Base-by-base conservation (phyloP, 164 flowering plant genomes). In the Umbellularia californica region DNA sequence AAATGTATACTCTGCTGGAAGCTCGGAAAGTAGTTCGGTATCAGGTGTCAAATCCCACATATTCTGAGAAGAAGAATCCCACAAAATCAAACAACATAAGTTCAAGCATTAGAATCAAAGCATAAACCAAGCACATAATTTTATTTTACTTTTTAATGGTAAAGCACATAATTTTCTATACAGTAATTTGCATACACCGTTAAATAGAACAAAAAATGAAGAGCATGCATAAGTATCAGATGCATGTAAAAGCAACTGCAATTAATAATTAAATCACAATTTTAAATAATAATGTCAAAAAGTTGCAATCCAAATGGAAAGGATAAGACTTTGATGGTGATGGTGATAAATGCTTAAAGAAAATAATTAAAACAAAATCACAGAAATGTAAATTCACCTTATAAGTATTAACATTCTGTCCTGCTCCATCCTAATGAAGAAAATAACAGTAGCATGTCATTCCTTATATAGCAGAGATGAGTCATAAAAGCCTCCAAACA, bases 1-100 rank as follows among this genome's bases (percentile, higher is more conserved):
- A 84, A 82, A 90, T 15, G 89, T 76, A 75, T 90, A 89, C 25
- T 87, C 90, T 58, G 87, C 86, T 0, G 97, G 93, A 14, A 88
- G 85, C 81, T 89, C 93, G 47, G 12, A 78, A 47, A 92, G 52
- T 77, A 90, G 71, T 2, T 88, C 88, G 10, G 89, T 83, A 73
- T 85, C 88, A 7, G 93, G 94, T 0, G 97, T 92, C 68, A 92
- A 78, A 83, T 92, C 93, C 94, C 93, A 90, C 97, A 92, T 89
- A 72, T 87, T 87, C 97, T 90, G 82, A 72, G 77, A 68, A 66
- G n/a, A 71, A 13, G 20, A 47, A 22, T 25, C 24, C 70, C 14
- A n/a, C 33, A 60, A 13, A 60, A 55, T 55, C n/a, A 33, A 72
- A 20, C 25, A 64, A 25, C 64, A 22, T 62, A 17, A 50, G 20